These are phyloP conservation scores for Yamadazyma paraphyllophila DNA, from an alignment of 805 yeast genomes.

Conservation along the genomic window DNA sequence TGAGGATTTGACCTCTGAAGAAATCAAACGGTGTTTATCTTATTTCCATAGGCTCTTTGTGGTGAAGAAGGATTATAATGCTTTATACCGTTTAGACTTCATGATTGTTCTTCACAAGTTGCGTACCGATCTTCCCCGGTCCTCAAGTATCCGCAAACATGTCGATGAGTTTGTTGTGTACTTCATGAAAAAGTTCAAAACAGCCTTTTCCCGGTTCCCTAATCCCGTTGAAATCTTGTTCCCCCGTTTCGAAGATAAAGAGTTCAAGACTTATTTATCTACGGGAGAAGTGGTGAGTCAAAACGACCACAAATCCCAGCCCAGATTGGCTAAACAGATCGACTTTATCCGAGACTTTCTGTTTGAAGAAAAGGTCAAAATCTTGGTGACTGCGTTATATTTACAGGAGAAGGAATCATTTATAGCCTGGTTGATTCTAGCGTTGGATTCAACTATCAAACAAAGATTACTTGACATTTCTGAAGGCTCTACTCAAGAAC, in stretches of 20 bases:
- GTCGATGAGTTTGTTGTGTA: slow-evolving; percentile 63
- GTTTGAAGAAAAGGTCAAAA: slow-evolving; percentile 48
- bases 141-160: slow-evolving; percentile 51
- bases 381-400: slow-evolving; percentile 49
- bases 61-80: slow-evolving; percentile 52
- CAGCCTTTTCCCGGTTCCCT: slow-evolving; percentile 50
- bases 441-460: slow-evolving; percentile 30
- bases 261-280: slow-evolving; percentile 50
- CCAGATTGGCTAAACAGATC: slow-evolving; percentile 33
- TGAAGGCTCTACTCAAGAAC: slow-evolving; percentile 6
- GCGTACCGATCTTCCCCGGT: slow-evolving; percentile 45
- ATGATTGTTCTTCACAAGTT: slow-evolving; percentile 55
- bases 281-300: slow-evolving; percentile 50
- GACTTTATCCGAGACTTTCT: slow-evolving; percentile 32
- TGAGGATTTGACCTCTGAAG: slow-evolving; percentile 57
- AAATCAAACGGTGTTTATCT: slow-evolving; percentile 60
- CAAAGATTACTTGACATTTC: slow-evolving; percentile 14
- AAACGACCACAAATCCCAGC: slow-evolving; percentile 20
- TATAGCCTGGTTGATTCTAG: slow-evolving; percentile 44
- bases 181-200: slow-evolving; percentile 59
- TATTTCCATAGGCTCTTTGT: slow-evolving; percentile 73
- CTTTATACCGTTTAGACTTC: slow-evolving; percentile 69
- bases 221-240: slow-evolving; percentile 65
- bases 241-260: slow-evolving; percentile 49
- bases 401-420: slow-evolving; percentile 42